Conservation (phyloP, 345 rosid species). For the Sisymbrium irio region DNA sequence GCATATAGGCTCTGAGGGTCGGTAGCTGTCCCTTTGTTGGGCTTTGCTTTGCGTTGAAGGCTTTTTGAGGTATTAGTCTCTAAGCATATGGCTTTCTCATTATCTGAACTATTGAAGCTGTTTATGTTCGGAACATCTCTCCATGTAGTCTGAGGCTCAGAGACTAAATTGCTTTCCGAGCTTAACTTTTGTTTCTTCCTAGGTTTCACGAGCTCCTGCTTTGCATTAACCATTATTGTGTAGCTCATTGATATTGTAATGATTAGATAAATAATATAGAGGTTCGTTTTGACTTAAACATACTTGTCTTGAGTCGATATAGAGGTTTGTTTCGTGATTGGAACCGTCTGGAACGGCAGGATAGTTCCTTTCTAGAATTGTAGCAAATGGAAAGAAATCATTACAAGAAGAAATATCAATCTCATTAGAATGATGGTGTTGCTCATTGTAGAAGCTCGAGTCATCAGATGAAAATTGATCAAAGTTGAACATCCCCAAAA, state of each 20-base stretch:
- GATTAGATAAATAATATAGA: no score
- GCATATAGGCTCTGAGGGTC: slow-evolving; percentile 96
- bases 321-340: not conserved
- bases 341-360: not conserved
- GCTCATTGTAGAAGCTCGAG: slow-evolving; percentile 25
- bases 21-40: slow-evolving; percentile 69
- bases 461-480: slow-evolving; percentile 29
- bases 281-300: not conserved
- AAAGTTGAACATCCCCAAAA: slow-evolving; percentile 34
- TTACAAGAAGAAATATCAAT: slow-evolving; percentile 5
- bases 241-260: not conserved
- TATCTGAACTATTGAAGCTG: slow-evolving; percentile 47
- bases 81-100: slow-evolving; percentile 41
- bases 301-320: slow-evolving; percentile 21
- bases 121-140: slow-evolving; percentile 51
- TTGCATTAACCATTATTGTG: not conserved
- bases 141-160: slow-evolving; percentile 32
- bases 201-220: slow-evolving; percentile 28
- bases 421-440: not conserved
- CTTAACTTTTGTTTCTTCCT: slow-evolving; percentile 43
- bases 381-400: slow-evolving; percentile 30
- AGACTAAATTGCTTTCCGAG: slow-evolving; percentile 29
- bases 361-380: slow-evolving; percentile 8
- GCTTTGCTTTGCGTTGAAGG: slow-evolving; percentile 59
- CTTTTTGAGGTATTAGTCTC: not conserved